Percentiles rank a stretch among this genome's conserved stretches.
Evolutionary conservation across 805 yeast genomes (phyloP).

Genomic region (Teunomyces stri): DNA sequence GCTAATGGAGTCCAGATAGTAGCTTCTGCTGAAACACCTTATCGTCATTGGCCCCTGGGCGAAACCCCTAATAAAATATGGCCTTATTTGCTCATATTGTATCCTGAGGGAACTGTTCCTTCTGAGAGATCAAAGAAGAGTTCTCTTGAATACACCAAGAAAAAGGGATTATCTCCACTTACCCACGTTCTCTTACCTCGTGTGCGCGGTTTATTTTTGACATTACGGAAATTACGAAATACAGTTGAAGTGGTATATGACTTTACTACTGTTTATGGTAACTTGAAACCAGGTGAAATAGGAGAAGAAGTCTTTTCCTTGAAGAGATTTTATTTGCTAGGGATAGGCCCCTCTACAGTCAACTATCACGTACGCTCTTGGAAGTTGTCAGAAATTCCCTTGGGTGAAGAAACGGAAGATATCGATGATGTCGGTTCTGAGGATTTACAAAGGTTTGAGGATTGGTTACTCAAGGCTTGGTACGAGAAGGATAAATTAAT

Average conservation of each 20-base stretch:
- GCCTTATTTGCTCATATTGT: constrained; percentile 66
- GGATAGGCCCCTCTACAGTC: constrained; percentile 67
- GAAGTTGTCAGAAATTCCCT: constrained; percentile 61
- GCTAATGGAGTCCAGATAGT: constrained; percentile 39
- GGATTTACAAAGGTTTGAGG: constrained; percentile 52
- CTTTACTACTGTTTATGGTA: constrained; percentile 79
- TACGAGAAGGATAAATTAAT: constrained; percentile 69
- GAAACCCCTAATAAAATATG: constrained; percentile 20
- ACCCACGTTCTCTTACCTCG: constrained; percentile 79
- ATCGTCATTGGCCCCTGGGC: constrained; percentile 33
- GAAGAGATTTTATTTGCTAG: constrained; percentile 59
- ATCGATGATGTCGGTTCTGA: constrained; percentile 43
- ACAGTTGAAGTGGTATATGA: constrained; percentile 69
- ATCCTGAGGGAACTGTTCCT: constrained; percentile 94
- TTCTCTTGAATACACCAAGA: constrained; percentile 56
- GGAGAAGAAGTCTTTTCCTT: constrained; percentile 80
- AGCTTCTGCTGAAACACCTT: constrained; percentile 24
- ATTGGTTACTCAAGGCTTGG: constrained; percentile 80
- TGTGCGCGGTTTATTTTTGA: constrained; percentile 70
- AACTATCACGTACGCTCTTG: constrained; percentile 63
- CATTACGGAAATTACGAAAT: constrained; percentile 53
- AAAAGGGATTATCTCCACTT: constrained; percentile 47
- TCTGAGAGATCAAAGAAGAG: constrained; percentile 61
- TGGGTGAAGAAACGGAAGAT: constrained; percentile 38
- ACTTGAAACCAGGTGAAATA: constrained; percentile 56